Percentiles rank a stretch among this genome's conserved stretches.
Evolutionary conservation across 169 alveolate species (phyloP).

Genomic region (Plasmodium relictum): DNA sequence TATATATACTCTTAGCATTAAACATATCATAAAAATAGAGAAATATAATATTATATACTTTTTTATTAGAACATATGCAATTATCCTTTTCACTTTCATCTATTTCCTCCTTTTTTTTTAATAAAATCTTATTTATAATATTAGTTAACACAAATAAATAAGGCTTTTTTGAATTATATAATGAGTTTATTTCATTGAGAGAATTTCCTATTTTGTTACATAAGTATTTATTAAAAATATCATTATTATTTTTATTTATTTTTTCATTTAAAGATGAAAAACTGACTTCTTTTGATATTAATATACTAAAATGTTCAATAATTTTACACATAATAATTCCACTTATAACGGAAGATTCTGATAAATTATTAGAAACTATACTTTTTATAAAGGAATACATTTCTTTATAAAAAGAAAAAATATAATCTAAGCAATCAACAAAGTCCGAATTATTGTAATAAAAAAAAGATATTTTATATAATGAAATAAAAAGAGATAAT

Average conservation of each 20-base stretch:
- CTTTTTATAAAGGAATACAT: constrained; percentile 36
- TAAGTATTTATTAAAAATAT: background rate
- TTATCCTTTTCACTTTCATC: background rate
- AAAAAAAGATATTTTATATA: constrained; percentile 46
- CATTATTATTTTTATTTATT: background rate
- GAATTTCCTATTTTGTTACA: background rate
- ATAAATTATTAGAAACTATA: constrained; percentile 32
- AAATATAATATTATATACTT: constrained; percentile 54
- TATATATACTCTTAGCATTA: background rate
- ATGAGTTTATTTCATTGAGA: background rate
- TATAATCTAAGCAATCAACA: constrained; percentile 30
- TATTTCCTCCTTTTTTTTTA: constrained; percentile 43
- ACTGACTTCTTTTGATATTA: background rate
- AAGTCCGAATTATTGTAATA: constrained; percentile 11
- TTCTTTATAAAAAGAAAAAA: constrained; percentile 40
- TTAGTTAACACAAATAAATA: constrained; percentile 28
- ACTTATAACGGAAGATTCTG: constrained; percentile 68
- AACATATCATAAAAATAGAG: constrained; percentile 37
- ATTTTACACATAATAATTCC: constrained; percentile 64
- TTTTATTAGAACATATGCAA: background rate
- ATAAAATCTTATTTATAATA: constrained; percentile 29
- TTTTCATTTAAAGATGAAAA: background rate
- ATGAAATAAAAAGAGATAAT: constrained; percentile 55
- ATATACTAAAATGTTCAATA: constrained; percentile 11
- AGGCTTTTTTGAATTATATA: background rate